These are phyloP conservation scores for Suhomyces guaymorum DNA, from an alignment of 1,139 yeast species.

Conservation along the genomic window DNA sequence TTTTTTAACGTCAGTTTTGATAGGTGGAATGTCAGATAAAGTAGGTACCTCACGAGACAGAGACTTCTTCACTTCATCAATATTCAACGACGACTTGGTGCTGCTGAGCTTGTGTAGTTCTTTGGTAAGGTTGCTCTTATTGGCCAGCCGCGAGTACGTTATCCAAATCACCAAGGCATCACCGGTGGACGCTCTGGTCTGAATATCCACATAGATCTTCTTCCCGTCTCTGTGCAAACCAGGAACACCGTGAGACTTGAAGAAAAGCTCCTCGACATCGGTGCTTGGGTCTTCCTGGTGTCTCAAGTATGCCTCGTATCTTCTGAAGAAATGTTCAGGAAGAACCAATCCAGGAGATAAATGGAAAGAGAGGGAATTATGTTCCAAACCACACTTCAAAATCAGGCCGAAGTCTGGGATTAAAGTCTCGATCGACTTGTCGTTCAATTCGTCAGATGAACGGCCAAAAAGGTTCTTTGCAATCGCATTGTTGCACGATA, in stretches of 20 bases:
- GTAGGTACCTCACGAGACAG: neutral
- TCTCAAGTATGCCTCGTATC: constrained; percentile 39
- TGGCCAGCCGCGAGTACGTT: constrained; percentile 66
- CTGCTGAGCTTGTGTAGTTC: constrained; percentile 29
- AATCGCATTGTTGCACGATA: constrained; percentile 77
- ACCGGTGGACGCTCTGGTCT: constrained; percentile 66
- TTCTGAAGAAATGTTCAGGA: constrained; percentile 88
- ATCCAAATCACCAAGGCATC: constrained; percentile 76
- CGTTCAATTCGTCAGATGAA: constrained; percentile 47
- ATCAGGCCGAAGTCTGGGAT: constrained; percentile 67
- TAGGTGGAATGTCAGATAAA: no score
- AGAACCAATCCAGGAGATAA: constrained; percentile 60
- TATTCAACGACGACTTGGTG: constrained; percentile 23
- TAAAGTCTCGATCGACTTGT: constrained; percentile 53
- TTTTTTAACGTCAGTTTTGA: no score
- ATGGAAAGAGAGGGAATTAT: constrained; percentile 37
- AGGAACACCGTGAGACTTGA: constrained; percentile 63
- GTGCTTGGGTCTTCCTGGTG: constrained; percentile 14
- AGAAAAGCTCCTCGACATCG: constrained; percentile 40
- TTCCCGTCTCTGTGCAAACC: constrained; percentile 75
- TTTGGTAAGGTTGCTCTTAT: constrained; percentile 23
- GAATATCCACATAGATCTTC: constrained; percentile 67
- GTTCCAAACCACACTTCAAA: constrained; percentile 48
- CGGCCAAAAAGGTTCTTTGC: constrained; percentile 78
- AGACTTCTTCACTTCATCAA: constrained; percentile 3